A percentile compares a stretch with the other conserved stretches of the same genome.
Conservation (phyloP, 2,329 filamentous ascomycete genomes). For the Sporothrix variecibatus region DNA sequence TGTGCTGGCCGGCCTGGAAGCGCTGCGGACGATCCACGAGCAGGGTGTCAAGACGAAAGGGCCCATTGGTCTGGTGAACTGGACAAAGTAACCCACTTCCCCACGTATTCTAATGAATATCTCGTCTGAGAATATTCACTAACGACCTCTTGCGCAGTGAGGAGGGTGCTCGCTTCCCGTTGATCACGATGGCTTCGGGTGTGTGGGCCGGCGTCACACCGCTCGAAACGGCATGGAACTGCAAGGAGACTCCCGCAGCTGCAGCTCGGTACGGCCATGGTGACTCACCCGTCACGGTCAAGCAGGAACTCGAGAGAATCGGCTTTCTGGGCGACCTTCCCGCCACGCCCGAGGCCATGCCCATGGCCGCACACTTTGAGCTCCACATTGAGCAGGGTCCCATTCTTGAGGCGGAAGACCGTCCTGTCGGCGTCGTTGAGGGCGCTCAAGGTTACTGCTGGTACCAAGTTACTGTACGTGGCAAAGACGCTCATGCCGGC, state of each 20-base stretch:
- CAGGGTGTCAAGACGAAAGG: constrained; percentile 67
- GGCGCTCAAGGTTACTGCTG: constrained; percentile 76
- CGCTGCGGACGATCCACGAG: constrained; percentile 67
- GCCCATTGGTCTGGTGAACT: constrained; percentile 74
- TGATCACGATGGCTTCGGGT: constrained; percentile 71
- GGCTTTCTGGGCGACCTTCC: constrained; percentile 66
- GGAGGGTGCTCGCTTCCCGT: constrained; percentile 78
- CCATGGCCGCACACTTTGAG: constrained; percentile 77
- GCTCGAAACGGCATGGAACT: constrained; percentile 59
- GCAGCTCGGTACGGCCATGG: constrained; percentile 32
- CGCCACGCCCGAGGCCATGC: constrained; percentile 59
- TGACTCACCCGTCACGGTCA: constrained; percentile 63
- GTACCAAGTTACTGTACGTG: constrained; percentile 67
- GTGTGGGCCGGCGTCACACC: constrained; percentile 73
- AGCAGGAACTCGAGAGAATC: constrained; percentile 67
- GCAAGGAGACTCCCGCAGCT: constrained; percentile 56
- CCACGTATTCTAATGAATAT: too few species aligned
- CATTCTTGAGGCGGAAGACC: constrained; percentile 63
- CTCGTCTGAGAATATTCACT: neutral
- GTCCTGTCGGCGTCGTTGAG: constrained; percentile 69
- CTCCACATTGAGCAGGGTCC: constrained; percentile 85
- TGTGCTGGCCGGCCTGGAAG: constrained; percentile 71
- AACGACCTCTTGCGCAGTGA: too few species aligned
- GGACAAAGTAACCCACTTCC: constrained; percentile 66
- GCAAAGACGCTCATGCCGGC: constrained; percentile 71